Conservation (phyloP, 2,329 filamentous ascomycete species). For the Talaromyces piceae region DNA sequence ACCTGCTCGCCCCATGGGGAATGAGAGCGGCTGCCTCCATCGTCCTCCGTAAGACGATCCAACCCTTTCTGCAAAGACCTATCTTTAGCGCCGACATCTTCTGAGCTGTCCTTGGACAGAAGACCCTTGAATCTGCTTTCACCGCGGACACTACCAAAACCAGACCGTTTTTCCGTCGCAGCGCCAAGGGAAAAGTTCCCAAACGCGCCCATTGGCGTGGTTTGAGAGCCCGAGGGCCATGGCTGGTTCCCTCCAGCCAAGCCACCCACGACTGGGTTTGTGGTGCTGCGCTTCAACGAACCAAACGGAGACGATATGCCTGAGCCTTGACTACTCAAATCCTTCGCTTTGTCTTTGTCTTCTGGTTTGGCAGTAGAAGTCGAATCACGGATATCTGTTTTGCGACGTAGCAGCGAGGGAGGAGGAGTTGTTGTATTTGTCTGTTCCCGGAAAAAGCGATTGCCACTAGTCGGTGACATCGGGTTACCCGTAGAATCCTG, state of each 20-base stretch:
- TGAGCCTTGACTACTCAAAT: constrained; percentile 27
- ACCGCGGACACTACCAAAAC: constrained; percentile 58
- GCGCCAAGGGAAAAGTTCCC: constrained; percentile 72
- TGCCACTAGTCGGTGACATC: constrained; percentile 41
- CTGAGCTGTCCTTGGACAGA: constrained; percentile 68
- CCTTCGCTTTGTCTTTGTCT: constrained; percentile 45
- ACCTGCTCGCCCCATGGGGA: constrained; percentile 46
- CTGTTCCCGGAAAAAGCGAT: constrained; percentile 43
- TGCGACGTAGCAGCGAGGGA: constrained; percentile 52
- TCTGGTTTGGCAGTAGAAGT: constrained; percentile 32
- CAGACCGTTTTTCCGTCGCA: constrained; percentile 60
- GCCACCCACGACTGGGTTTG: constrained; percentile 46
- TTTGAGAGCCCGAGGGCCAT: constrained; percentile 54
- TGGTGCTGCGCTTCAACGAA: constrained; percentile 50
- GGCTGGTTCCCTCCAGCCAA: constrained; percentile 45
- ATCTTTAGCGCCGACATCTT: constrained; percentile 54
- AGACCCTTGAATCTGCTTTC: constrained; percentile 82
- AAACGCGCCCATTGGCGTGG: constrained; percentile 72
- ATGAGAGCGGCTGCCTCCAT: constrained; percentile 38
- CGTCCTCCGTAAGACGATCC: constrained; percentile 47
- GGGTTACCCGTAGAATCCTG: constrained; percentile 57
- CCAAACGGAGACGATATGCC: constrained; percentile 44
- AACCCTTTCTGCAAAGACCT: constrained; percentile 48
- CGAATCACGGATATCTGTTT: constrained; percentile 54
- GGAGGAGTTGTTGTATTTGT: constrained; percentile 53